These are phyloP conservation scores for Funneliformis mosseae DNA, from an alignment of 192 early-diverging fungal genomes.

Conservation along the genomic window DNA sequence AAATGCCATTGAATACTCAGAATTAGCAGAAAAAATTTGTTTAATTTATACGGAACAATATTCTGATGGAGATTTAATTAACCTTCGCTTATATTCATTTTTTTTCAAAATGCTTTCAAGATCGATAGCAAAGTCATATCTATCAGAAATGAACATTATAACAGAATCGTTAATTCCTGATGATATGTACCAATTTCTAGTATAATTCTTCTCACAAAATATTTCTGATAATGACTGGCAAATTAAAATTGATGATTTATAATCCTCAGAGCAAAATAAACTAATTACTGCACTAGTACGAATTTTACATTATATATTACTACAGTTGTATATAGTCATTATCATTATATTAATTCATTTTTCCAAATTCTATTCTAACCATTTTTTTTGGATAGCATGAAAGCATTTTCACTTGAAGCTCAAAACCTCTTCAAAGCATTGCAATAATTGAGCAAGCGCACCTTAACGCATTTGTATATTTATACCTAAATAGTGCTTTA, in stretches of 20 bases:
- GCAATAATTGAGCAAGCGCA: slow-evolving; percentile 17
- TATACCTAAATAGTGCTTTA: slow-evolving; percentile 18
- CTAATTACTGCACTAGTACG: slow-evolving; percentile 31
- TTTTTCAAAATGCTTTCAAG: slow-evolving; percentile 32
- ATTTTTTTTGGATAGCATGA: slow-evolving; percentile 20
- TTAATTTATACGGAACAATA: slow-evolving; percentile 17
- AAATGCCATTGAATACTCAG: too few species aligned
- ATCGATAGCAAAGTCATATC: slow-evolving; percentile 10
- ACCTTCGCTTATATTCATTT: slow-evolving; percentile 1
- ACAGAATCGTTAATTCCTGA: slow-evolving; percentile 27
- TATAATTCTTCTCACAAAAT: slow-evolving; percentile 28
- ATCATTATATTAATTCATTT: slow-evolving; percentile 11
- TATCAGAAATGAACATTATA: slow-evolving; percentile 31
- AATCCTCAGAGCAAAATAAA: not conserved
- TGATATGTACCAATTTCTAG: slow-evolving; percentile 24
- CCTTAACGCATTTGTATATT: slow-evolving; percentile 26
- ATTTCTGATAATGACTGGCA: slow-evolving; percentile 12
- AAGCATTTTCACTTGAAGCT: slow-evolving; percentile 24
- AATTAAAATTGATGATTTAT: slow-evolving; percentile 11
- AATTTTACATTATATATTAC: slow-evolving; percentile 25
- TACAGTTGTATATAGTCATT: slow-evolving; percentile 33
- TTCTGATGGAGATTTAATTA: slow-evolving; percentile 25
- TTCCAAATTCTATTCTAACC: not conserved
- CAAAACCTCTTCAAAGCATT: slow-evolving; percentile 17
- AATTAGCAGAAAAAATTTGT: too few species aligned